Evolutionary conservation across 352 stramenopile genomes (phyloP).

Genomic region (Phytopythium ostracodes): DNA sequence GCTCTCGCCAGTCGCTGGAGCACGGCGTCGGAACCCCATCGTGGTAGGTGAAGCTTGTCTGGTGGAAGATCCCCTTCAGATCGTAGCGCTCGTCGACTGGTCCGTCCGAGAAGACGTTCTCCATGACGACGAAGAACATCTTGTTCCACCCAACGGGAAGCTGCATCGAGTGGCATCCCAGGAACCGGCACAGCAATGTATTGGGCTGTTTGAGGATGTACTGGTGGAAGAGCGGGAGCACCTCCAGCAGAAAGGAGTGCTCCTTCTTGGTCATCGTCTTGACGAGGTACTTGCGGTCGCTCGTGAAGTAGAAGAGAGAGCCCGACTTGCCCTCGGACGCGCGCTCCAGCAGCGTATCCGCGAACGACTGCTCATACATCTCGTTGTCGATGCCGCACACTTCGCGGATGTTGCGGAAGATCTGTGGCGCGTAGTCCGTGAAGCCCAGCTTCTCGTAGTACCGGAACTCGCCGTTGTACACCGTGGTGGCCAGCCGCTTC

Average conservation of each 20-base stretch:
- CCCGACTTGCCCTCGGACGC: conserved; percentile 83
- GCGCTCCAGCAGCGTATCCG: conserved; percentile 75
- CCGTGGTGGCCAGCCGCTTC: conserved; percentile 73
- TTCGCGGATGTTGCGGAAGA: conserved; percentile 82
- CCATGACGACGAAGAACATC: conserved; percentile 90
- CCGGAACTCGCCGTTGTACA: conserved; percentile 79
- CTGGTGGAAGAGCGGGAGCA: conserved; percentile 81
- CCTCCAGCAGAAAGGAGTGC: conserved; percentile 77
- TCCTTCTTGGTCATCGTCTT: conserved; percentile 90
- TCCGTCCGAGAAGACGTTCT: conserved; percentile 81
- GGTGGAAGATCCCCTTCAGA: conserved; percentile 79
- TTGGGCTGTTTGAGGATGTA: conserved; percentile 83
- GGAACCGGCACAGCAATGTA: conserved; percentile 74
- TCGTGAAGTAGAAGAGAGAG: conserved; percentile 89
- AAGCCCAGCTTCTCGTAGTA: conserved; percentile 87
- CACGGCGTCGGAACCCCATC: conserved; percentile 34
- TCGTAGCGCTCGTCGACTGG: conserved; percentile 80
- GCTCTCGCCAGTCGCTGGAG: conserved; percentile 26
- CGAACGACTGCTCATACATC: conserved; percentile 83
- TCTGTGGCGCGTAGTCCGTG: conserved; percentile 80
- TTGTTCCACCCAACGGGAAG: conserved; percentile 88
- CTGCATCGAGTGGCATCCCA: conserved; percentile 87
- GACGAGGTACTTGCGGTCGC: conserved; percentile 79
- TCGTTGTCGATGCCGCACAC: conserved; percentile 73
- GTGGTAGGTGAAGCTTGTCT: conserved; percentile 46